phyloP scores from a whole-genome alignment of 176 grass and related monocot genomes.

The Carex cristatella region DNA sequence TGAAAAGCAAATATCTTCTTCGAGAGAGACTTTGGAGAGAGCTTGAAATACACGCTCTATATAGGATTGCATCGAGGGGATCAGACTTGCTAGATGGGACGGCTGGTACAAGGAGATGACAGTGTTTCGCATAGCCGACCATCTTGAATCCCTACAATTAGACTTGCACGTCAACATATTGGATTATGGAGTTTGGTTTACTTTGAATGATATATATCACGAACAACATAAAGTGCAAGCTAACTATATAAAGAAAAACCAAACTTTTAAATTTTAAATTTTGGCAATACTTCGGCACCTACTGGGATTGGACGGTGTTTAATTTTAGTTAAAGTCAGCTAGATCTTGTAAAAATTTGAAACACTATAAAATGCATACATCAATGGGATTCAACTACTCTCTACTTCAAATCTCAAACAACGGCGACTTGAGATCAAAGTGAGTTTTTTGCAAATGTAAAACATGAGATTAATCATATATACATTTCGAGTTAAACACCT shows the following conservation, averaged over 20 bases:
- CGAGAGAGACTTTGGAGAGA: background rate
- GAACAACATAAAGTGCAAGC: background rate
- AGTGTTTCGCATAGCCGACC: conserved; percentile 69
- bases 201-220: background rate
- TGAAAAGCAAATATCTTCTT: conserved; percentile 44
- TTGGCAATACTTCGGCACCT: background rate
- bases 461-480: background rate
- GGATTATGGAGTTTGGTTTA: background rate
- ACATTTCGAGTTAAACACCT: background rate
- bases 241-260: conserved; percentile 1
- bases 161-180: background rate
- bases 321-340: background rate
- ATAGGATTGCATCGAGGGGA: conserved; percentile 66
- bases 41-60: conserved; percentile 32
- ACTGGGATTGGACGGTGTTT: background rate
- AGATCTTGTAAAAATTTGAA: background rate
- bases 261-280: background rate
- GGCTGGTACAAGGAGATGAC: conserved; percentile 82
- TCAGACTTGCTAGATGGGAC: conserved; percentile 55
- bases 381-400: background rate
- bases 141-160: conserved; percentile 45
- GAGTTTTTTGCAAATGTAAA: background rate
- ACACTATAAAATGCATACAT: background rate
- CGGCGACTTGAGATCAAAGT: background rate
- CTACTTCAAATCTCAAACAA: background rate